Evolutionary conservation across 2,329 filamentous ascomycete genomes (phyloP), one percentile per base, ranked within the genome.

Genomic region (Metarhizium brunneum): DNA sequence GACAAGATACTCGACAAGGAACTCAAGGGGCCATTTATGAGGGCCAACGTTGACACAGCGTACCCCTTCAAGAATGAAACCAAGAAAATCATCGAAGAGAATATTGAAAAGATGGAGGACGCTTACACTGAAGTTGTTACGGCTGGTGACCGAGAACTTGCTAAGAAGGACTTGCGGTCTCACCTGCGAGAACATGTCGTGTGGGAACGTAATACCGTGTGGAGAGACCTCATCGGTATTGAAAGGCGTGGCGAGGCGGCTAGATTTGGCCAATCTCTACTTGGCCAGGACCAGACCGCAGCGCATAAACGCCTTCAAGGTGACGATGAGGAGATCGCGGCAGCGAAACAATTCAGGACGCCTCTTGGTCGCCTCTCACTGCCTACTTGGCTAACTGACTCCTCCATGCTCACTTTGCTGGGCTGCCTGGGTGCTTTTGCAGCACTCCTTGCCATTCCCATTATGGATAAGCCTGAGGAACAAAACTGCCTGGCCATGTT

Each of bases 141-240:
- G 0, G 83, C 86, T 47, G 91, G 91, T 35, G 90, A 99, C 65
- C 72, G 87, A 3, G 77, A 81, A 6, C 74, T 87, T 13, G 92
- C 94, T 4, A 89, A 85, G 65, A 86, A 89, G 62, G 94, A 97
- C 67, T 77, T 99, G 56, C 83, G 94, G 54, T 83, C 96, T 35
- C 92, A 99, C 66, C 80, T 99, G 30, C 81, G 94, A 56, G 95
- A 99, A 72, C 94, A 99, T 69, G 92, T 99, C 20, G 92, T 97
- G 0, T 99, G 94, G 95, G 95, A 99, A 70, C 83, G 94, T 56
- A 99, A 99, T 68, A 99, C 94, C 0, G 94, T 99, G 18, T 99
- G 94, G 94, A 81, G 95, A 73, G 94, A 99, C 65, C 94, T 99
- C 83, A 99, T 99, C 68, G 94, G 92, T 54, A 92, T 99, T 63